Percentiles rank a stretch among this genome's conserved stretches.
phyloP scores from a whole-genome alignment of 768 basidiomycete genomes.

The Tubosaeta sp. region DNA sequence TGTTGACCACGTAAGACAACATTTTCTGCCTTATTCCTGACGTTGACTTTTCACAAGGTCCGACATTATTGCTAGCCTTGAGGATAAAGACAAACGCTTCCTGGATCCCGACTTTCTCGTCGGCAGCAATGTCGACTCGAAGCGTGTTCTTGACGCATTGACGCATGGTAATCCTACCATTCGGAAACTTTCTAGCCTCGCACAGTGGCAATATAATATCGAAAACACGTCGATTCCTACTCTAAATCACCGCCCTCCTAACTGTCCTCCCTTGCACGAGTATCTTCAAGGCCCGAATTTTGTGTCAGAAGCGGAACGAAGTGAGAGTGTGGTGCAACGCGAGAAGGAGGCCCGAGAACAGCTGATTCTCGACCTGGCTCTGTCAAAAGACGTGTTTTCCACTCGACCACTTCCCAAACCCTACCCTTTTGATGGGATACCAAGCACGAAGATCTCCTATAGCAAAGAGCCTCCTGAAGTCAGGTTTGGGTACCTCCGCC shows the following conservation, averaged over 20 bases:
- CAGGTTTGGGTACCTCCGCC: conserved; percentile 59
- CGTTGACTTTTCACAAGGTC: conserved; percentile 38
- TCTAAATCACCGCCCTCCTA: conserved; percentile 34
- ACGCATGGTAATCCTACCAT: conserved; percentile 43
- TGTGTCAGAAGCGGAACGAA: conserved; percentile 31
- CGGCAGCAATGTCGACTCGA: conserved; percentile 46
- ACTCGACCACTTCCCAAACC: conserved; percentile 35
- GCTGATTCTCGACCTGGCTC: conserved; percentile 56
- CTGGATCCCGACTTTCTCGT: conserved; percentile 58
- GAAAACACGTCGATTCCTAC: conserved; percentile 41
- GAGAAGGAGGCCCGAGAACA: conserved; percentile 58
- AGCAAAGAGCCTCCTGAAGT: conserved; percentile 53
- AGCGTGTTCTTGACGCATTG: conserved; percentile 50
- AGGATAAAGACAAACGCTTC: conserved; percentile 40
- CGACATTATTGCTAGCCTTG: conserved; percentile 57
- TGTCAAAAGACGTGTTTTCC: conserved; percentile 58
- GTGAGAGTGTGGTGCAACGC: conserved; percentile 38
- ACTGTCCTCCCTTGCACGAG: conserved; percentile 35
- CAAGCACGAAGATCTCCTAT: conserved; percentile 40
- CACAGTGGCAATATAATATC: conserved; percentile 55
- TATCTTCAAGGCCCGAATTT: conserved; percentile 44
- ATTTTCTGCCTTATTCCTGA: not conserved
- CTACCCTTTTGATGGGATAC: conserved; percentile 7
- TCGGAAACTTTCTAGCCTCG: conserved; percentile 34
- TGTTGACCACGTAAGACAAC: conserved; percentile 55